Percentiles rank a stretch among this genome's conserved stretches.
Conservation (phyloP, 2,329 filamentous ascomycete species). For the Fusarium sp. region DNA sequence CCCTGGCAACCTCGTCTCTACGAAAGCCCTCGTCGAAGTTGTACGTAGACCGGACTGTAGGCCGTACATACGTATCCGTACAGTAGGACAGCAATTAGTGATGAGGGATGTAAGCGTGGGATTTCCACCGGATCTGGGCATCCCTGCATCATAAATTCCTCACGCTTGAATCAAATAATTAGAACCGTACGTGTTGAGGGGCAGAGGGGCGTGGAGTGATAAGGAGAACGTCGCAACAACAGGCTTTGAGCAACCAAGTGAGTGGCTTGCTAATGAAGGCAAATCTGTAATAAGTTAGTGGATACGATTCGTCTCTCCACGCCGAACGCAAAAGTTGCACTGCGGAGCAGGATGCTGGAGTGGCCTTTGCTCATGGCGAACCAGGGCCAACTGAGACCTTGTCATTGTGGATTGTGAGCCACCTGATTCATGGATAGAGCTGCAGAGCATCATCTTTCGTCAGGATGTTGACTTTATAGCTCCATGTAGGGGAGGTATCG, state of each 20-base stretch:
- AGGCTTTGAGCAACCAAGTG: neutral
- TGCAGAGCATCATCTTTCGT: neutral
- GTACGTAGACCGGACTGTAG: constrained; percentile 1
- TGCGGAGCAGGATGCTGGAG: constrained; percentile 12
- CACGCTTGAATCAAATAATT: constrained; percentile 11
- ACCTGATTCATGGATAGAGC: constrained; percentile 6
- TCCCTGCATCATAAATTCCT: constrained; percentile 35
- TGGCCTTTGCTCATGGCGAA: constrained; percentile 1
- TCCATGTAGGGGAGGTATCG: neutral
- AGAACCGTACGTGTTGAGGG: constrained; percentile 3
- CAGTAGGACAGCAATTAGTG: neutral
- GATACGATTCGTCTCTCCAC: constrained; percentile 30
- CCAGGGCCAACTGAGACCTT: constrained; percentile 11
- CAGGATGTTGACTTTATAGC: constrained; percentile 8
- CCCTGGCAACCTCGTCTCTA: constrained; percentile 31
- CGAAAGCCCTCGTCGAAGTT: constrained; percentile 8
- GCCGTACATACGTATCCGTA: neutral
- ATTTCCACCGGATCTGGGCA: constrained; percentile 13
- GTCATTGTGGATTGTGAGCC: constrained; percentile 1
- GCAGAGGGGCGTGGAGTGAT: constrained; percentile 11
- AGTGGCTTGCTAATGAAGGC: constrained; percentile 35
- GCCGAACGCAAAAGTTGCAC: constrained; percentile 20
- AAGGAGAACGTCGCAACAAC: constrained; percentile 6
- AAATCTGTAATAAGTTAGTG: constrained; percentile 29
- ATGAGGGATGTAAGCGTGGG: constrained; percentile 25